These are phyloP conservation scores for Pulicaria dysenterica DNA, from an alignment of 129 eudicot genomes.

Conservation along the genomic window DNA sequence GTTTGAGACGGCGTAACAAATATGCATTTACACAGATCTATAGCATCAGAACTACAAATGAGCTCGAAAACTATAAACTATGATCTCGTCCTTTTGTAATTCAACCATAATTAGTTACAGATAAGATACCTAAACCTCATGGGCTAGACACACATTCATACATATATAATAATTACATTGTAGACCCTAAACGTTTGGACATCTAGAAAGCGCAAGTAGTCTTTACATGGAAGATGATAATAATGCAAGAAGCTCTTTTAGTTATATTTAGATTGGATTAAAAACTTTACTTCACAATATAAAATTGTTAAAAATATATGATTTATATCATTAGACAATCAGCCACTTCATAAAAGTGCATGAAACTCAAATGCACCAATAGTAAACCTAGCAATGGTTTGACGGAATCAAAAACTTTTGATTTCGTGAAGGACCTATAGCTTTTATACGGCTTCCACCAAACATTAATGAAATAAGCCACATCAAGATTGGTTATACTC, in stretches of 20 bases:
- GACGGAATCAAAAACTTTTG: constrained; percentile 6
- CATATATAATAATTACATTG: neutral
- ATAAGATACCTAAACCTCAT: no score
- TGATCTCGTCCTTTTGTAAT: no score
- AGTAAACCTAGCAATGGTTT: neutral
- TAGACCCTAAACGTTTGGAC: neutral
- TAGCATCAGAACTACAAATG: no score
- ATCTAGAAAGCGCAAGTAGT: neutral
- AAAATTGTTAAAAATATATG: neutral
- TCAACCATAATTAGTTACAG: no score
- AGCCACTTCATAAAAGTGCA: constrained; percentile 9
- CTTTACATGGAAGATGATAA: neutral
- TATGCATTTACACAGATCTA: neutral
- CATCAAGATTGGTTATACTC: neutral
- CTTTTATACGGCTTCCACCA: neutral
- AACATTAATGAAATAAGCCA: constrained; percentile 1
- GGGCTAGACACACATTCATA: no score
- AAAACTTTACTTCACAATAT: neutral
- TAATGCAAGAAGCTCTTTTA: constrained; percentile 1
- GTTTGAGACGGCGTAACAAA: neutral
- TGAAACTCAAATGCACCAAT: constrained; percentile 6
- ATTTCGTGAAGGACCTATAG: neutral
- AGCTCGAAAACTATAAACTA: no score
- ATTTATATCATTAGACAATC: constrained; percentile 10
- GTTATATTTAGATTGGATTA: neutral